phyloP scores from a whole-genome alignment of 495 filamentous ascomycete genomes.

The Glutinoglossum americanum region DNA sequence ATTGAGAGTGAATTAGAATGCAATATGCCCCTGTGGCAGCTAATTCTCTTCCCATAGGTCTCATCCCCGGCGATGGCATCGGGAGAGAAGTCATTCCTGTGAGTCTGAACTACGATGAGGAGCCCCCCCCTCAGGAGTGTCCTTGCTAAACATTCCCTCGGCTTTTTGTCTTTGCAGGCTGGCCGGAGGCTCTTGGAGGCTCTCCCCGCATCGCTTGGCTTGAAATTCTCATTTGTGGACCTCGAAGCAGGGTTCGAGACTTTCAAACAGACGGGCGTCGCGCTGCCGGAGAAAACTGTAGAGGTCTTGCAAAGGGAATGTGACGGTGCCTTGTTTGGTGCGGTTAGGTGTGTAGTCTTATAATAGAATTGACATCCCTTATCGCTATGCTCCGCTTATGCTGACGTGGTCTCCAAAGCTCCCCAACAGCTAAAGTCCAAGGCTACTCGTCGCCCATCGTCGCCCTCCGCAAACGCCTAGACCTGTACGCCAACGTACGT shows the following conservation, averaged over 20 bases:
- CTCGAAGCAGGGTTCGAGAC: conserved; percentile 83
- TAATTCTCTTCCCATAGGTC: conserved; percentile 33
- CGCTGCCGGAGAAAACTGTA: conserved; percentile 78
- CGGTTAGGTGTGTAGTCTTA: conserved; percentile 38
- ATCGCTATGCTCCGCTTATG: not conserved
- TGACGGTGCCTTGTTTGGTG: conserved; percentile 90
- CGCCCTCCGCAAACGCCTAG: conserved; percentile 80
- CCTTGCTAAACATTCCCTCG: conserved; percentile 2
- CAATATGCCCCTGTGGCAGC: conserved; percentile 4
- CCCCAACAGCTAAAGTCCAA: conserved; percentile 66
- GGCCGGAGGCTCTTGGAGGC: conserved; percentile 79
- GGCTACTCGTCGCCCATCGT: conserved; percentile 97
- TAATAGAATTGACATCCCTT: not conserved
- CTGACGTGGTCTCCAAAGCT: conserved; percentile 23
- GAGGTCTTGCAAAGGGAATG: conserved; percentile 69
- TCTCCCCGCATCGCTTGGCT: conserved; percentile 54
- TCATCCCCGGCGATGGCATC: conserved; percentile 96
- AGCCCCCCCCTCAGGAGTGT: not conserved
- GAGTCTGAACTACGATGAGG: conserved; percentile 8
- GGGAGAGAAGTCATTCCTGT: conserved; percentile 92
- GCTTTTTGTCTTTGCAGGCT: conserved; percentile 24
- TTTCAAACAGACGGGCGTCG: conserved; percentile 70
- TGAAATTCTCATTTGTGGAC: conserved; percentile 85
- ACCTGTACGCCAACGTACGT: conserved; percentile 92
- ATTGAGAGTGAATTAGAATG: not conserved